phyloP scores from a whole-genome alignment of 352 stramenopile species.

The Pseudoperonospora humuli region DNA sequence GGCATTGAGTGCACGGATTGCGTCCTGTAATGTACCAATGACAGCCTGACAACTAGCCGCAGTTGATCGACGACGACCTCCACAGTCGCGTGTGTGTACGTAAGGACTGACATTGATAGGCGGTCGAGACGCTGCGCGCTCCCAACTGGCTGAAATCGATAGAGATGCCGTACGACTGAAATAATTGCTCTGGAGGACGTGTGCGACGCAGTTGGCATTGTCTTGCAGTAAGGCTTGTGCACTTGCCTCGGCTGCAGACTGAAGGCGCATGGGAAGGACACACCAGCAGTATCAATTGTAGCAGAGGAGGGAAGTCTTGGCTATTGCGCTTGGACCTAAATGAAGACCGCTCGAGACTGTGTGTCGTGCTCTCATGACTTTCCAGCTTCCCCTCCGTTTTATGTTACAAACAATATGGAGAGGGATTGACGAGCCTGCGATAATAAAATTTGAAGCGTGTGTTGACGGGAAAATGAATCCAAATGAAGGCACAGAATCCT shows the following conservation, averaged over 20 bases:
- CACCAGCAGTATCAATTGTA: too few species aligned
- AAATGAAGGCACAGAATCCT: too few species aligned
- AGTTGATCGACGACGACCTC: constrained; percentile 37
- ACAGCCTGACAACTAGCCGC: constrained; percentile 47
- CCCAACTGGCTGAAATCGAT: constrained; percentile 28
- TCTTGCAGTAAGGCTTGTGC: constrained; percentile 22
- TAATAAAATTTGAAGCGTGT: too few species aligned
- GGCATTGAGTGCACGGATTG: constrained; percentile 44
- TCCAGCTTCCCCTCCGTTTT: too few species aligned
- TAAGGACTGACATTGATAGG: constrained; percentile 42
- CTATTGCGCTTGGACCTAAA: neutral
- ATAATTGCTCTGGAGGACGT: constrained; percentile 29
- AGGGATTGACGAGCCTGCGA: too few species aligned
- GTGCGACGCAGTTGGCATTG: constrained; percentile 29
- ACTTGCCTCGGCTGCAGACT: constrained; percentile 22
- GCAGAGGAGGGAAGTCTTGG: too few species aligned
- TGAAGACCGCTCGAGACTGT: too few species aligned
- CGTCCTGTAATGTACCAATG: constrained; percentile 47
- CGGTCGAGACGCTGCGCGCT: constrained; percentile 22
- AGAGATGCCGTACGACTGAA: constrained; percentile 27
- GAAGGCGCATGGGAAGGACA: constrained; percentile 14
- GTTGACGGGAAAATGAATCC: too few species aligned
- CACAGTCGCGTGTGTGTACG: constrained; percentile 37
- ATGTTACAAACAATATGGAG: too few species aligned
- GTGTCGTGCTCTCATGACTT: too few species aligned